Evolutionary conservation across 1,284 basidiomycete species (phyloP), one percentile per base, ranked within the genome.

Genomic region (Trametes polyzona): DNA sequence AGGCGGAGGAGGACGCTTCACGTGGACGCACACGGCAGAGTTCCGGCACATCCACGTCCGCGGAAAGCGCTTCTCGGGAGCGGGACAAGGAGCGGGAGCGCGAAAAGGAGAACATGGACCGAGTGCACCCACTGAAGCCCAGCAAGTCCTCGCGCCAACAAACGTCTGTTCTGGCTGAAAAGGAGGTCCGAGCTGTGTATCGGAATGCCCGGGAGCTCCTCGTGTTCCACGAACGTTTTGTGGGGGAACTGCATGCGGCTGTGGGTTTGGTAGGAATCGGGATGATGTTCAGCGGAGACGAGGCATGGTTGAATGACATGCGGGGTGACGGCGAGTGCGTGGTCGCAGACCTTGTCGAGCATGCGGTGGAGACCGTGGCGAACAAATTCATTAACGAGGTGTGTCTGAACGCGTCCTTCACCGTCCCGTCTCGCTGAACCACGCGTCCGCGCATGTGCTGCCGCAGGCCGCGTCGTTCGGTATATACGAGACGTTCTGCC

Each of bases 401-500:
- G 64, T 30, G 63, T 62, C 35, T 50, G 21, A 37, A 47, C 52
- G 35, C 49, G 27, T 21, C 26, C 23, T 40, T 50, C 5, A 11
- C 42, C 49, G 19, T 59, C 24, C 48, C 16, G 36, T 49, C 27
- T 46, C 16, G 52, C 52, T 55, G 52, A 48, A 55, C 17, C 17
- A 8, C 4, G n/a, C 29, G 24, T 19, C 12, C 27, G 21, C 23
- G 30, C 30, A 9, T 35, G 23, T 43, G n/a, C n/a, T 6, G 58
- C 10, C 61, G n/a, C 67, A 94, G 92, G 86, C 87, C 17, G 76
- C 86, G 14, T 77, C 81, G 39, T 95, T 96, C 66, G 78, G 82
- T 53, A 79, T 86, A 1, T 97, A 97, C 75, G 83, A 93, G 70
- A 74, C 81, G 11, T 96, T 93, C 66, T 96, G 95, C 67, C 84